Percentiles rank a stretch among this genome's conserved stretches.
Conservation (phyloP, 2,329 filamentous ascomycete species). For the Hirsutella thompsonii region DNA sequence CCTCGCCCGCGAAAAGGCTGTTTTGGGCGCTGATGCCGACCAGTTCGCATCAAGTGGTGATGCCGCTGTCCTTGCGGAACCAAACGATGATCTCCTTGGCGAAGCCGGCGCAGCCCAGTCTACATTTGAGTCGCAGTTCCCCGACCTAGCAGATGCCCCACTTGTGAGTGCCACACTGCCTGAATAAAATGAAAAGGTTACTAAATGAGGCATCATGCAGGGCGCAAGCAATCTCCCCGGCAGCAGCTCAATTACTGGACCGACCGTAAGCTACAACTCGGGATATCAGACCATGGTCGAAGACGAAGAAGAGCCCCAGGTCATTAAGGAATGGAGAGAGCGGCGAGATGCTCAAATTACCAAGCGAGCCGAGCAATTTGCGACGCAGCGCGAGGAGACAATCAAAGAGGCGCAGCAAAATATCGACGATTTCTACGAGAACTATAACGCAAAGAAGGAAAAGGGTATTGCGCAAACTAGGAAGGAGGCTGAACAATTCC, state of each 20-base stretch:
- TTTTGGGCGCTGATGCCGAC: slow-evolving; percentile 83
- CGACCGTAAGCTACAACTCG: slow-evolving; percentile 49
- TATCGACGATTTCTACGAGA: slow-evolving; percentile 98
- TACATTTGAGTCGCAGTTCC: slow-evolving; percentile 79
- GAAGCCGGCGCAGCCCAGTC: slow-evolving; percentile 41
- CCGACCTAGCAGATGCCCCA: slow-evolving; percentile 47
- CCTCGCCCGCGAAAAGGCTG: slow-evolving; percentile 77
- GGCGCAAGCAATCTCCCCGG: slow-evolving; percentile 16
- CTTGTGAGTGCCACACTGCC: slow-evolving; percentile 15
- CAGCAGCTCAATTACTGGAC: slow-evolving; percentile 53
- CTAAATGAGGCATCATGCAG: slow-evolving; percentile 8
- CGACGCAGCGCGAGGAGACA: slow-evolving; percentile 71
- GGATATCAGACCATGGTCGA: slow-evolving; percentile 43
- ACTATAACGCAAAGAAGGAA: slow-evolving; percentile 97
- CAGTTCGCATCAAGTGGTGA: slow-evolving; percentile 76
- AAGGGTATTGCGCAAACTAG: slow-evolving; percentile 81
- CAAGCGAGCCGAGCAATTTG: slow-evolving; percentile 75
- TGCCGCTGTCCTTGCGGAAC: slow-evolving; percentile 48
- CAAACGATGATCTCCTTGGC: slow-evolving; percentile 59
- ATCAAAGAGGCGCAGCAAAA: slow-evolving; percentile 82
- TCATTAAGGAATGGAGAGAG: slow-evolving; percentile 86
- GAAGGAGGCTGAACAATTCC: slow-evolving; percentile 86
- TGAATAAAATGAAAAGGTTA: neutral
- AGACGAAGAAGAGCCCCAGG: slow-evolving; percentile 76
- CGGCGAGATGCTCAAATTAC: slow-evolving; percentile 71